These are phyloP conservation scores for Boletus reticuloceps DNA, from an alignment of 768 basidiomycete species.

Conservation along the genomic window DNA sequence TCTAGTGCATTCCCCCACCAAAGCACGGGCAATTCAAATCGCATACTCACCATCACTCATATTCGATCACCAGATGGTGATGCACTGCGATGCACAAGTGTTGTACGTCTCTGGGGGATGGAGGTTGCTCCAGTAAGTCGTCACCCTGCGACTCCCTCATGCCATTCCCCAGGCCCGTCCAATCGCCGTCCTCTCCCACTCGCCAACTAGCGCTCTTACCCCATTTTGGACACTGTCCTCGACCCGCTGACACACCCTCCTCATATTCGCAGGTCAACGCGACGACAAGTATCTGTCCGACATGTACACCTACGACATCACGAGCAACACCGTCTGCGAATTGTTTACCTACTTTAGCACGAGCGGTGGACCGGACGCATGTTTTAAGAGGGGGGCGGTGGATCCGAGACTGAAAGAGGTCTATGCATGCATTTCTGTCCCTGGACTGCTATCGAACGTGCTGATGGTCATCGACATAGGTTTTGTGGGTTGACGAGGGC, in stretches of 20 bases:
- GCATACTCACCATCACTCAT: constrained; percentile 39
- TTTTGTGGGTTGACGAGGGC: constrained; percentile 60
- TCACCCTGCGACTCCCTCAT: neutral
- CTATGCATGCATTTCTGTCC: constrained; percentile 54
- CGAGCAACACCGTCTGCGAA: constrained; percentile 54
- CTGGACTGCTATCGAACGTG: neutral
- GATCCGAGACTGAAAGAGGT: constrained; percentile 63
- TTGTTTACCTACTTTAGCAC: constrained; percentile 60
- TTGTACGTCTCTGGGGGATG: constrained; percentile 80
- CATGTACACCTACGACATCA: constrained; percentile 72
- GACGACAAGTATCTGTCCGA: constrained; percentile 43
- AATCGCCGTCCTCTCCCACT: constrained; percentile 9
- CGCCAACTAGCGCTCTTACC: constrained; percentile 49
- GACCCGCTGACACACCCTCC: constrained; percentile 56
- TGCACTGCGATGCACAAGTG: constrained; percentile 67
- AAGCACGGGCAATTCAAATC: too few species aligned
- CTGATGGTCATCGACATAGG: constrained; percentile 30
- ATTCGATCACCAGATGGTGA: constrained; percentile 80
- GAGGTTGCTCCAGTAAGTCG: constrained; percentile 62
- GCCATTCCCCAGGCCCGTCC: too few species aligned
- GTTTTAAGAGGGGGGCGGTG: constrained; percentile 71
- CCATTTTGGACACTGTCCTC: constrained; percentile 73
- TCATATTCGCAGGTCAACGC: constrained; percentile 73
- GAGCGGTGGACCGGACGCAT: constrained; percentile 65
- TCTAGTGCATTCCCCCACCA: too few species aligned